Base-by-base conservation (phyloP, 352 stramenopile species). In the Elongisporangium prolatum region DNA sequence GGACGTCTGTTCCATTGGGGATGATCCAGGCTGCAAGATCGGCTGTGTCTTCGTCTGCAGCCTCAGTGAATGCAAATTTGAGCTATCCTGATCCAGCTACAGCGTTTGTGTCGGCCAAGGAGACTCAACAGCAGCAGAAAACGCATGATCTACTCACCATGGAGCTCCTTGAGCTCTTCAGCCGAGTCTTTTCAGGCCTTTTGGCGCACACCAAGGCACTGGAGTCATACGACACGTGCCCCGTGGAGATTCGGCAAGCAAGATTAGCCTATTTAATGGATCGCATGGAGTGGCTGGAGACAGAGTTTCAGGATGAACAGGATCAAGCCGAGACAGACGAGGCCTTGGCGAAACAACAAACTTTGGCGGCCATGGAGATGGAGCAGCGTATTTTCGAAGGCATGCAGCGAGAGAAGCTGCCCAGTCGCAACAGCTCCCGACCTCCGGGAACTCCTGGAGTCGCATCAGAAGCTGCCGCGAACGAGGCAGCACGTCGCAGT, bases 21-120 rank as follows among this genome's bases (percentile, higher is more conserved):
- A 77, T 93, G 61, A 64, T 93, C 17, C 80, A 93, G 57, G 77
- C 89, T 17, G 72, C 80, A 44, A 74, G 80, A 5, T 73, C 74
- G 10, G 64, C 68, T 11, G 66, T 64, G 16, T 61, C 63, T 37
- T 57, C 54, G 0, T 37, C 71, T 20, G 64, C 58, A 9, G 40
- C 65, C 40, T 68, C 63, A 25, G 20, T 17, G 13, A 57, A 51
- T 13, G 25, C 49, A 5, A 51, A 57, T 13, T 53, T 73, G 21
- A 71, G 54, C 14, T 16, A 52, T 11, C 63, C 58, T 0, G 61
- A 71, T 21, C 44, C 54, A 40, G 52, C 65, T 2, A 60, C 57
- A 16, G 63, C 70, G 2, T 63, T 76, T 0, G 28, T 40, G 28
- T 40, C 28, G 28, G 28, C 28, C 28, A 40, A 69, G 18, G 77